Conservation (phyloP, 495 filamentous ascomycete species). For the Penicillium egyptiacum region DNA sequence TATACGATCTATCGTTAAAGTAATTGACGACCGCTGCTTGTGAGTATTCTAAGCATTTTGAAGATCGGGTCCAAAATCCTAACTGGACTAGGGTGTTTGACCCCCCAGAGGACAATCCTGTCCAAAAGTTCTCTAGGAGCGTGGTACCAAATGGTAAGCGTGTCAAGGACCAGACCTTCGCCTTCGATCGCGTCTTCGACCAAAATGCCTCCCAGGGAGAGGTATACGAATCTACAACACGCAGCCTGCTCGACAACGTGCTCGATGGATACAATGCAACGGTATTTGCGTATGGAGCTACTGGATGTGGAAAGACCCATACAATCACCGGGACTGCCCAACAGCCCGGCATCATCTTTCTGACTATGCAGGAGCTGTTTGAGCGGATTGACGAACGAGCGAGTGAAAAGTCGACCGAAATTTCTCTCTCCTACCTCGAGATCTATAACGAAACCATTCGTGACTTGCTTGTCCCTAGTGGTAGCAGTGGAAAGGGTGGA, state of each 20-base stretch:
- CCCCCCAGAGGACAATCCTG: slow-evolving; percentile 91
- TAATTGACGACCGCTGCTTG: slow-evolving; percentile 95
- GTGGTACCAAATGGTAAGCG: slow-evolving; percentile 84
- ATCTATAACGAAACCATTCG: slow-evolving; percentile 99
- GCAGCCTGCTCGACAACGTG: slow-evolving; percentile 85
- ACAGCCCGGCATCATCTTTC: slow-evolving; percentile 95
- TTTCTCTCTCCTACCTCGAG: slow-evolving; percentile 94
- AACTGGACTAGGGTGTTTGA: slow-evolving; percentile 77
- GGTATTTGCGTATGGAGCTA: slow-evolving; percentile 97
- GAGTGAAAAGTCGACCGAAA: slow-evolving; percentile 81
- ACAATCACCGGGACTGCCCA: slow-evolving; percentile 95
- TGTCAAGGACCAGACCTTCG: slow-evolving; percentile 97
- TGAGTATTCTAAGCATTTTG: slow-evolving; percentile 49
- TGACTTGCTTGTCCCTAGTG: slow-evolving; percentile 84
- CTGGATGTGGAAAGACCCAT: slow-evolving; percentile 97
- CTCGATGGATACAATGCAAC: slow-evolving; percentile 98
- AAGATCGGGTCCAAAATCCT: slow-evolving; percentile 2
- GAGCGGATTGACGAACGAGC: slow-evolving; percentile 86
- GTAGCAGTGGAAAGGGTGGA: slow-evolving; percentile 80
- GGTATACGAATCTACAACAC: slow-evolving; percentile 94
- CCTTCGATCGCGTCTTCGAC: slow-evolving; percentile 95
- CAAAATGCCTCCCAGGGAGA: slow-evolving; percentile 91
- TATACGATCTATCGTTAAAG: slow-evolving; percentile 87
- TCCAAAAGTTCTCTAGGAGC: slow-evolving; percentile 84
- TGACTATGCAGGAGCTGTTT: slow-evolving; percentile 98